Evolutionary conservation across 352 stramenopile genomes (phyloP).

Genomic region (Halophytophthora polymorphica): DNA sequence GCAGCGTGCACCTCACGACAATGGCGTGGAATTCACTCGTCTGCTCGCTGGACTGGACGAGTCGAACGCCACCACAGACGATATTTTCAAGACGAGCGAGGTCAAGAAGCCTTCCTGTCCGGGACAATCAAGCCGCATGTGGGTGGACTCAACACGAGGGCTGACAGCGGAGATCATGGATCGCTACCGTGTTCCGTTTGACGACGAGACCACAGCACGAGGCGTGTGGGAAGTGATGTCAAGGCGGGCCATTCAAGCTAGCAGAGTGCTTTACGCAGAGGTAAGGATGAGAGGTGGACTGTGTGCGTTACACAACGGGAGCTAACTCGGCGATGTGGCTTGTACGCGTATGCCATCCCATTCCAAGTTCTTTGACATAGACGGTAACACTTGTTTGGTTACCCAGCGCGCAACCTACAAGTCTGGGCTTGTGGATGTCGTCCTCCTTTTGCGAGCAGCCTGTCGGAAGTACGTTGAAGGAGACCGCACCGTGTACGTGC

Average conservation of each 20-base stretch:
- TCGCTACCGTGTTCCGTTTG: slow-evolving; percentile 16
- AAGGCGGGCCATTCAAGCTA: neutral
- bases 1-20: slow-evolving; percentile 9
- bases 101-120: neutral
- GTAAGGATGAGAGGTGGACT: slow-evolving; percentile 7
- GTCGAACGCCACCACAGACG: neutral
- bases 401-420: slow-evolving; percentile 9
- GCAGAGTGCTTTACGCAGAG: slow-evolving; percentile 16
- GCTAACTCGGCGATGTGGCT: neutral
- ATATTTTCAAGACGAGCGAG: slow-evolving; percentile 1
- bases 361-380: slow-evolving; percentile 8
- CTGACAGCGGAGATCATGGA: slow-evolving; percentile 14
- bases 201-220: slow-evolving; percentile 8
- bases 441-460: slow-evolving; percentile 16
- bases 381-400: slow-evolving; percentile 10
- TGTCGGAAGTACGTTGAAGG: slow-evolving; percentile 10
- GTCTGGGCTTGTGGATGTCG: slow-evolving; percentile 3
- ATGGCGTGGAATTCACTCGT: slow-evolving; percentile 13
- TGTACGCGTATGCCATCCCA: neutral
- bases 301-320: too few species aligned
- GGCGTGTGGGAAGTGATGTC: slow-evolving; percentile 10
- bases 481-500: slow-evolving; percentile 12
- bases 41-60: slow-evolving; percentile 10
- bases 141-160: slow-evolving; percentile 7
- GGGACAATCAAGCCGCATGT: slow-evolving; percentile 4